These are phyloP conservation scores for Fomitopsis betulina DNA, from an alignment of 1,284 basidiomycete species.

Conservation along the genomic window DNA sequence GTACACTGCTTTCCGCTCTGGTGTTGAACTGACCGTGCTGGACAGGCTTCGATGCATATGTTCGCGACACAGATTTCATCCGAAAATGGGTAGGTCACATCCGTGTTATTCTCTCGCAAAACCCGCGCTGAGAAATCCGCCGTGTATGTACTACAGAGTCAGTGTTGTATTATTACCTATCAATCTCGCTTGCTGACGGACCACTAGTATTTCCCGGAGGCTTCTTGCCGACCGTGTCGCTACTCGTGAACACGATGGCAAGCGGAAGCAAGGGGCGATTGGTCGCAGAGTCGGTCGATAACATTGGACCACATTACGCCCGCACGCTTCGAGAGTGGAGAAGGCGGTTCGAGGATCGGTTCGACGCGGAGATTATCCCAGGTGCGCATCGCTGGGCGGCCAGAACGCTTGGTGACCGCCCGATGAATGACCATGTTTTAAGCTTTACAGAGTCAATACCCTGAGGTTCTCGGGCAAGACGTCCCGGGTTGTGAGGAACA, in stretches of 20 bases:
- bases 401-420: not conserved
- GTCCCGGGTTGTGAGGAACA: slow-evolving; percentile 51
- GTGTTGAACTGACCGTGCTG: not conserved
- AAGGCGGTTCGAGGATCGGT: slow-evolving; percentile 57
- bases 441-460: slow-evolving; percentile 59
- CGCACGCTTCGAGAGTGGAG: slow-evolving; percentile 84
- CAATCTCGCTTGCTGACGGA: not conserved
- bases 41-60: slow-evolving; percentile 53
- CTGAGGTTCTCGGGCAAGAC: slow-evolving; percentile 41
- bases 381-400: slow-evolving; percentile 22
- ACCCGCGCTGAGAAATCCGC: not conserved
- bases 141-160: not conserved
- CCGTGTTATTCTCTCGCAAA: not conserved
- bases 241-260: slow-evolving; percentile 51
- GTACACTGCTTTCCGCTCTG: slow-evolving; percentile 17
- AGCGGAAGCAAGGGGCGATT: slow-evolving; percentile 56
- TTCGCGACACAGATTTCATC: slow-evolving; percentile 70
- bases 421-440: not conserved
- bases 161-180: not conserved
- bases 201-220: slow-evolving; percentile 73
- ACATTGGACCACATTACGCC: slow-evolving; percentile 81
- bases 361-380: slow-evolving; percentile 58
- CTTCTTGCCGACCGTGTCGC: slow-evolving; percentile 66
- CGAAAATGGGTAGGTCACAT: slow-evolving; percentile 61
- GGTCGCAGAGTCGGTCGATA: slow-evolving; percentile 68